phyloP scores from a whole-genome alignment of 495 filamentous ascomycete genomes.

The Neurospora sp. region DNA sequence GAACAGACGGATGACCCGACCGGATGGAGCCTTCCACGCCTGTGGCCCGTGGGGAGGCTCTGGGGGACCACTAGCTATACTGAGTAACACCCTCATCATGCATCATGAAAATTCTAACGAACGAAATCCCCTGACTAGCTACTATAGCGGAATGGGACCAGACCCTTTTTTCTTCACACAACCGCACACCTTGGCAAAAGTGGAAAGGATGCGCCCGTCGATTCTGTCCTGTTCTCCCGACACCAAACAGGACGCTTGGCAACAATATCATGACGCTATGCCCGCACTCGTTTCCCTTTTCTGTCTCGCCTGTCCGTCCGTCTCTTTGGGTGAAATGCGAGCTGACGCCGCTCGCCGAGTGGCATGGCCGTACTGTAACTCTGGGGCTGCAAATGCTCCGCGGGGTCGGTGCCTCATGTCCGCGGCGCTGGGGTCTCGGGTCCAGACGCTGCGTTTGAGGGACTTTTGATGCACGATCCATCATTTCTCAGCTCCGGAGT shows the following conservation, averaged over 20 bases:
- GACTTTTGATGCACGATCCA: neutral
- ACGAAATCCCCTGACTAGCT: neutral
- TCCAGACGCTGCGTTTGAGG: neutral
- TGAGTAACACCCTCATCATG: neutral
- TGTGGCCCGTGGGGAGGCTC: conserved; percentile 1
- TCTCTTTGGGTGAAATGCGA: neutral
- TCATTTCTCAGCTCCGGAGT: neutral
- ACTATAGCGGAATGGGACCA: neutral
- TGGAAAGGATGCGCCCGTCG: neutral
- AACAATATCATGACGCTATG: neutral
- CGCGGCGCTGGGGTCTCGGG: neutral
- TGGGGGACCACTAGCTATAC: neutral
- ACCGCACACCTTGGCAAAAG: neutral
- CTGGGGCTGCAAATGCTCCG: neutral
- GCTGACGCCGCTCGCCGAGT: neutral
- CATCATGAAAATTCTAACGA: conserved; percentile 1
- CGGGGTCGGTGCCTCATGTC: neutral
- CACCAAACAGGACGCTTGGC: neutral
- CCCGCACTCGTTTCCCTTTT: neutral
- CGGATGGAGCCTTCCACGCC: conserved; percentile 9
- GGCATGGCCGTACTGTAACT: neutral
- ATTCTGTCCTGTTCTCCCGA: neutral
- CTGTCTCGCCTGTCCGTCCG: neutral
- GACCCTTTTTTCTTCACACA: conserved; percentile 3
- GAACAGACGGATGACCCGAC: conserved; percentile 17